Evolutionary conservation across 768 basidiomycete genomes (phyloP).

Genomic region (Tylopilus cervinicoccineus): DNA sequence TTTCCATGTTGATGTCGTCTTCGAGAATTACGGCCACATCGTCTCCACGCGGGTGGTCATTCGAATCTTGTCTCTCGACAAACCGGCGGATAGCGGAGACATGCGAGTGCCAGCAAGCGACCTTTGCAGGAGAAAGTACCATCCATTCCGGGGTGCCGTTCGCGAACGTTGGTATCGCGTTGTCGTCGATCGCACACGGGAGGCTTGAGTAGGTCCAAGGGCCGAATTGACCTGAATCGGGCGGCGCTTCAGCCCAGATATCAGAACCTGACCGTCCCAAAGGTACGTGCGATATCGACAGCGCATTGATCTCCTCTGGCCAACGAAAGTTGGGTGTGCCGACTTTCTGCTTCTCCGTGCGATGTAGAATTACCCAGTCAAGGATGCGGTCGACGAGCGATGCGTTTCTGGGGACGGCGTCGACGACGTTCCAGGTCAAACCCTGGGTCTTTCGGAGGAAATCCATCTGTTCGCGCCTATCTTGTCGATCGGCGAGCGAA

Average conservation of each 20-base stretch:
- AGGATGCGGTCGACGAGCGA: slow-evolving; percentile 39
- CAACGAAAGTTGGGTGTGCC: slow-evolving; percentile 30
- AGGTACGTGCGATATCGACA: slow-evolving; percentile 11
- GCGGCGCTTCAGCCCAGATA: slow-evolving; percentile 9
- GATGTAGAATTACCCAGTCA: slow-evolving; percentile 35
- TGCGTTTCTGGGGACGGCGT: slow-evolving; percentile 43
- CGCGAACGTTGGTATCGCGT: slow-evolving; percentile 33
- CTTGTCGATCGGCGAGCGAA: slow-evolving; percentile 52
- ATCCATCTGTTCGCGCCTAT: slow-evolving; percentile 59
- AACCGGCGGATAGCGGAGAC: slow-evolving; percentile 46
- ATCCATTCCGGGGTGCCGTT: slow-evolving; percentile 41
- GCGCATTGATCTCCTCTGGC: slow-evolving; percentile 35
- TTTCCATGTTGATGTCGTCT: slow-evolving; percentile 79
- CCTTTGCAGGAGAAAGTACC: slow-evolving; percentile 52
- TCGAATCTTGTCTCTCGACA: slow-evolving; percentile 26
- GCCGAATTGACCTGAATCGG: not conserved
- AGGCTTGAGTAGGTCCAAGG: slow-evolving; percentile 19
- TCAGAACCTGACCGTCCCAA: slow-evolving; percentile 21
- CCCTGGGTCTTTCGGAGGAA: slow-evolving; percentile 41
- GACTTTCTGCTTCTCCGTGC: not conserved
- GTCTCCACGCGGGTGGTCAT: slow-evolving; percentile 10
- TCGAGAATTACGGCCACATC: slow-evolving; percentile 59
- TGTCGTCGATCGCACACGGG: slow-evolving; percentile 43
- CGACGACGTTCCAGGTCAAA: slow-evolving; percentile 51
- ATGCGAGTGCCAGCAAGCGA: slow-evolving; percentile 76